Evolutionary conservation across 306 rosid genomes (phyloP).

Genomic region (Quercus glauca): DNA sequence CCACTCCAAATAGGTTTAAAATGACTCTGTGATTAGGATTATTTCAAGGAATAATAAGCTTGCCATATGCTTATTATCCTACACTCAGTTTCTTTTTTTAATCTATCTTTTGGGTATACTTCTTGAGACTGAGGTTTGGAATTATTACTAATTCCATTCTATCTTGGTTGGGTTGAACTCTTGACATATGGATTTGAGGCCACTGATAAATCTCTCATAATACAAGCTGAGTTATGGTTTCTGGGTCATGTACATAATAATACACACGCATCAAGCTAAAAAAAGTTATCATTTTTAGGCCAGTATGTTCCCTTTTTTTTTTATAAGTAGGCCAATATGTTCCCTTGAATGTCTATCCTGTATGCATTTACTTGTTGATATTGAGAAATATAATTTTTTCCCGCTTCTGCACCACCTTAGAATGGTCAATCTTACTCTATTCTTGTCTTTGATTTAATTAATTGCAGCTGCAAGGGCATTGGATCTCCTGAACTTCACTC

Average conservation of each 20-base stretch:
- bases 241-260: neutral
- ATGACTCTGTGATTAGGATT: neutral
- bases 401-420: neutral
- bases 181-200: neutral
- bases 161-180: neutral
- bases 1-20: neutral
- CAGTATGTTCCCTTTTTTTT: neutral
- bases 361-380: neutral
- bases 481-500: conserved; percentile 86
- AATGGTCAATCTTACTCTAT: neutral
- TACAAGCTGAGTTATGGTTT: neutral
- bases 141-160: neutral
- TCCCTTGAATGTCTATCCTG: neutral
- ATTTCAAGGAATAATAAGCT: no score
- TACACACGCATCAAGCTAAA: neutral
- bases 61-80: neutral
- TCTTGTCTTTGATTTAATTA: conserved; percentile 6
- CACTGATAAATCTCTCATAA: neutral
- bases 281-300: neutral
- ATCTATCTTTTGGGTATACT: neutral
- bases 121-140: neutral
- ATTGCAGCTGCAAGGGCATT: conserved; percentile 89
- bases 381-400: neutral
- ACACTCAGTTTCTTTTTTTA: neutral
- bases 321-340: neutral